These are phyloP conservation scores for Dendryphion nanum DNA, from an alignment of 2,329 filamentous ascomycete genomes.

Conservation along the genomic window DNA sequence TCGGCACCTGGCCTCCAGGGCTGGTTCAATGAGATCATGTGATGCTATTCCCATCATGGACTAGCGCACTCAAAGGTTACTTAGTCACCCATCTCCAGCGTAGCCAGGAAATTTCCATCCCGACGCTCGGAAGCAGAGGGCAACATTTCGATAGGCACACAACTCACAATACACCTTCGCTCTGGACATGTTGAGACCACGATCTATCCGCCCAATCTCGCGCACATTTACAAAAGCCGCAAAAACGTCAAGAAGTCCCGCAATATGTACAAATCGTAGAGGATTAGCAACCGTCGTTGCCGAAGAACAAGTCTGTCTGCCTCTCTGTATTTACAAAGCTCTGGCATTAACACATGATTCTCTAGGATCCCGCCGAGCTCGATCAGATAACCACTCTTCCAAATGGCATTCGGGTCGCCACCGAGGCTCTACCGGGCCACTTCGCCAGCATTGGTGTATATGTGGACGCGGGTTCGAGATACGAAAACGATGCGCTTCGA, in stretches of 20 bases:
- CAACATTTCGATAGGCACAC: too few species aligned
- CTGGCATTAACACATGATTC: neutral
- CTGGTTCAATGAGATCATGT: too few species aligned
- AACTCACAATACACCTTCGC: too few species aligned
- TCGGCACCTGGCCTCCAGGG: too few species aligned
- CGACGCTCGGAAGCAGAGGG: neutral
- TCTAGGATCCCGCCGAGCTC: conserved; percentile 77
- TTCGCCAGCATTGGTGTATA: conserved; percentile 96
- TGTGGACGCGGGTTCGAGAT: conserved; percentile 90
- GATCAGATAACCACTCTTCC: conserved; percentile 84
- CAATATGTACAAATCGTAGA: conserved; percentile 21
- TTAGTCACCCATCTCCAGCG: too few species aligned
- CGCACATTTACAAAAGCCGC: conserved; percentile 22
- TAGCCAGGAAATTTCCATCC: neutral
- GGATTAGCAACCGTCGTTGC: conserved; percentile 30
- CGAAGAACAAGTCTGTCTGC: conserved; percentile 32
- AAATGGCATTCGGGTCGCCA: conserved; percentile 92
- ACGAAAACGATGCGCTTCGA: conserved; percentile 79
- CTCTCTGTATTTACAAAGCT: neutral
- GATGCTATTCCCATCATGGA: too few species aligned
- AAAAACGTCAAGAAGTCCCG: conserved; percentile 14
- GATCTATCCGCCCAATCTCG: conserved; percentile 26
- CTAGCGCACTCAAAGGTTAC: too few species aligned
- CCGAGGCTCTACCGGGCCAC: conserved; percentile 88
- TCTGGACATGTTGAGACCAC: conserved; percentile 31